These are phyloP conservation scores for Rugonectria rugulosa DNA, from an alignment of 2,329 filamentous ascomycete species.

Conservation along the genomic window DNA sequence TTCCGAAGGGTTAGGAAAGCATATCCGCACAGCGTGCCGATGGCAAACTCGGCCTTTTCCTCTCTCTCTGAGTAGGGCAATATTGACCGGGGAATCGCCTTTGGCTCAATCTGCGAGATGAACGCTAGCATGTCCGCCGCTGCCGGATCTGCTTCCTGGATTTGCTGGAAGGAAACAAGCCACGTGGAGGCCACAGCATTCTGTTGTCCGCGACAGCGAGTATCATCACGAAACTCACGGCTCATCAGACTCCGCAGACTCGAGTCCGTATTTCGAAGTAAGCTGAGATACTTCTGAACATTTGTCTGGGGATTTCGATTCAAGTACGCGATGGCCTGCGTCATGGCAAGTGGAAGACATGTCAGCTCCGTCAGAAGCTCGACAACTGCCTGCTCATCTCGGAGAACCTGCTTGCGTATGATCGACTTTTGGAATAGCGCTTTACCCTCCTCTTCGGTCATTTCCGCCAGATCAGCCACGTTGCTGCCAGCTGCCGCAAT, in stretches of 20 bases:
- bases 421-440: slow-evolving; percentile 32
- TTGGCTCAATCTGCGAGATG: slow-evolving; percentile 49
- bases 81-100: slow-evolving; percentile 47
- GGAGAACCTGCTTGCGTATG: neutral
- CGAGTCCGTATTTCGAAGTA: slow-evolving; percentile 42
- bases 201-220: slow-evolving; percentile 40
- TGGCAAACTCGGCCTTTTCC: slow-evolving; percentile 32
- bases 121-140: slow-evolving; percentile 49
- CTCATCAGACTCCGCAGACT: slow-evolving; percentile 26
- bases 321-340: slow-evolving; percentile 51
- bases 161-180: slow-evolving; percentile 51
- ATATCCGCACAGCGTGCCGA: slow-evolving; percentile 45
- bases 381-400: slow-evolving; percentile 1
- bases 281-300: slow-evolving; percentile 43
- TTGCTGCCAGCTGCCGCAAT: neutral
- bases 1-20: slow-evolving; percentile 40
- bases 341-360: slow-evolving; percentile 48
- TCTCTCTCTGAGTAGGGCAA: slow-evolving; percentile 30
- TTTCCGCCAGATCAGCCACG: neutral
- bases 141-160: slow-evolving; percentile 34
- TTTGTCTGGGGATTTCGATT: slow-evolving; percentile 40
- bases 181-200: slow-evolving; percentile 49
- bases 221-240: slow-evolving; percentile 43
- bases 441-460: slow-evolving; percentile 29
- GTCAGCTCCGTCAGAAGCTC: slow-evolving; percentile 41